Conservation (phyloP, 2,329 filamentous ascomycete species). For the Neopestalotiopsis clavispora region DNA sequence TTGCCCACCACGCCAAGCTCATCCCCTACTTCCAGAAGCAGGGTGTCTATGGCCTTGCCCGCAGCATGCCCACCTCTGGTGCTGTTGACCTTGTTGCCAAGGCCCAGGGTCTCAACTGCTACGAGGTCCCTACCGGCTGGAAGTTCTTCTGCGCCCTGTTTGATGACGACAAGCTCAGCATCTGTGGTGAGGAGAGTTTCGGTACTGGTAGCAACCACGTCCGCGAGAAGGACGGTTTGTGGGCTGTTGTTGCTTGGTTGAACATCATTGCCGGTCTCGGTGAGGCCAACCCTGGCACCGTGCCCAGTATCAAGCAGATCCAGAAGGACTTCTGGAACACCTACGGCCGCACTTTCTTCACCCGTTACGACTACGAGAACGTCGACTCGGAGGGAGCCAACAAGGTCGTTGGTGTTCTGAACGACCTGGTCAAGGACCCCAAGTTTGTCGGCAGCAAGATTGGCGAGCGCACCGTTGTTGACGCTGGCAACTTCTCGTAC, state of each 20-base stretch:
- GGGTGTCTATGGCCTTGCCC: conserved; percentile 91
- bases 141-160: conserved; percentile 99
- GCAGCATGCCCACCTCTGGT: conserved; percentile 96
- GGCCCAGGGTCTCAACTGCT: conserved; percentile 87
- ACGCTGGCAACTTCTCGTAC: conserved; percentile 97
- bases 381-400: conserved; percentile 90
- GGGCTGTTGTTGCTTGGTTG: conserved; percentile 96
- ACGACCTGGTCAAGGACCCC: conserved; percentile 74
- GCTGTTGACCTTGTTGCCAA: conserved; percentile 96
- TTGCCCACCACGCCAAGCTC: conserved; percentile 92
- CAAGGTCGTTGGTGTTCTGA: conserved; percentile 84
- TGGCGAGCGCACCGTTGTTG: conserved; percentile 77
- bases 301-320: conserved; percentile 92
- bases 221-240: conserved; percentile 97
- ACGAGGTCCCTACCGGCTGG: conserved; percentile 98
- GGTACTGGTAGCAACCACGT: conserved; percentile 99
- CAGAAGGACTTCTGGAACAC: conserved; percentile 96
- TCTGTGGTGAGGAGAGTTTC: conserved; percentile 98
- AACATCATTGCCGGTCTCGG: conserved; percentile 98
- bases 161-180: conserved; percentile 93
- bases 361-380: conserved; percentile 97
- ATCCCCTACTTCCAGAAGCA: conserved; percentile 99
- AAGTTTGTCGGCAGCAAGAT: conserved; percentile 84
- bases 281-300: conserved; percentile 77
- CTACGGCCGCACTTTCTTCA: conserved; percentile 98